Evolutionary conservation across 169 alveolate genomes (phyloP), one percentile per base, ranked within the genome.

Genomic region (Cystoisospora suis): DNA sequence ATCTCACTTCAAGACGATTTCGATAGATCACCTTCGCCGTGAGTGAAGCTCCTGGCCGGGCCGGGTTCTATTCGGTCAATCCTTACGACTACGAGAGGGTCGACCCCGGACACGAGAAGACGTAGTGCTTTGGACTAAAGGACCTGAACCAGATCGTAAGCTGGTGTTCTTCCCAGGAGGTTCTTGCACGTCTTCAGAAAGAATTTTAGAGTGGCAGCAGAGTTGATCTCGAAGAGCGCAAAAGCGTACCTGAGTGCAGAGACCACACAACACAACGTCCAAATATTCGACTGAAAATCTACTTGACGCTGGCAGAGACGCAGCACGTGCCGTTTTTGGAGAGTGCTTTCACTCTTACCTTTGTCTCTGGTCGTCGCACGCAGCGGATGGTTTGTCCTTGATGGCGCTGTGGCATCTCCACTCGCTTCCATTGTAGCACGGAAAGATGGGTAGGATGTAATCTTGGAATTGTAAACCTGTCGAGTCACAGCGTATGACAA

Each of bases 321-420:
- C n/a, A n/a, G n/a, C n/a, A n/a, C n/a, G n/a, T n/a, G n/a, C n/a
- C n/a, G n/a, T n/a, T n/a, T n/a, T n/a, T n/a, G n/a, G n/a, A n/a
- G n/a, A n/a, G n/a, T n/a, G n/a, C n/a, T 53, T 53, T 20, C 65
- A 15, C 65, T 15, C 77, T 9, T 72, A 72, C 83, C 83, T 34
- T 40, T 72, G 83, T 38, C 56, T 32, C 53, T 72, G 83, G 53
- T 72, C 83, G 53, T 72, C 83, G 45, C 83, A 72, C 38, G 83
- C 83, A 29, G 42, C 9, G 42, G 83, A 1, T 0, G 83, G 83
- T 53, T 38, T 72, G 36, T 72, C 83, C 32, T 72, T 72, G 0
- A 72, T 72, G 20, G 83, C 83, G 53, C 83, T 72, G 83, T 72
- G 83, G 56, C 83, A 72, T 9, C 83, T 46, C 83, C 83, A 72